A percentile compares a stretch with the other conserved stretches of the same genome.
These are phyloP conservation scores for Arthrobotrys sphaeroides DNA, from an alignment of 2,329 filamentous ascomycete species.

Conservation along the genomic window DNA sequence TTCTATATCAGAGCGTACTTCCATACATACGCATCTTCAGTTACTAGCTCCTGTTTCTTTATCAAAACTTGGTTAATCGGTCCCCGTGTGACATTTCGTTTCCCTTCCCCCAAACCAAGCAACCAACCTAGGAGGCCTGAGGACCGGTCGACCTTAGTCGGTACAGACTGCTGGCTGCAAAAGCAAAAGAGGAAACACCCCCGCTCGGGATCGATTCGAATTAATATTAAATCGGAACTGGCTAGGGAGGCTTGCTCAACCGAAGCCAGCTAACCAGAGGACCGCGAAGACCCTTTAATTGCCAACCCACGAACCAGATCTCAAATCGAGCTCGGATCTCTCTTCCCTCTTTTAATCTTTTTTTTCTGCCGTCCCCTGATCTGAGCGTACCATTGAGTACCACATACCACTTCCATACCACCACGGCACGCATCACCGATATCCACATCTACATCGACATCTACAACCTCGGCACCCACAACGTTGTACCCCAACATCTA, in stretches of 20 bases:
- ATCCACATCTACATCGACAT: not conserved
- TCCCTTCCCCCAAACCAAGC: too few relatives aligned
- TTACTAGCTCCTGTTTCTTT: not conserved
- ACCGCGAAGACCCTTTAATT: constrained; percentile 33
- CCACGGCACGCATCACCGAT: constrained; percentile 4
- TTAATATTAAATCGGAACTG: constrained; percentile 22
- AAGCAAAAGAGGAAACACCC: constrained; percentile 14
- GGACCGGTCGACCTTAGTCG: too few relatives aligned
- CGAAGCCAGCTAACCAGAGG: constrained; percentile 7
- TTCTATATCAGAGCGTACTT: not conserved
- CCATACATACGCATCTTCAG: too few relatives aligned
- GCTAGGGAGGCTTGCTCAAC: constrained; percentile 44
- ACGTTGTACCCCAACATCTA: not conserved
- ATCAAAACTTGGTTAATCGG: not conserved
- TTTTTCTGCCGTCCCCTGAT: constrained; percentile 28
- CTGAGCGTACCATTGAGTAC: too few relatives aligned
- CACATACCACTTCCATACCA: not conserved
- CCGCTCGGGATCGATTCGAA: constrained; percentile 28
- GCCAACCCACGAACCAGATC: constrained; percentile 27
- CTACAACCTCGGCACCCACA: not conserved
- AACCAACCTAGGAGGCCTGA: too few relatives aligned
- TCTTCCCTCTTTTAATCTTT: not conserved
- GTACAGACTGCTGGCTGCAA: not conserved
- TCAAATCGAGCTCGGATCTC: constrained; percentile 34
- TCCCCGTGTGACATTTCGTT: too few relatives aligned